Base-by-base conservation (phyloP, 2,329 filamentous ascomycete genomes). In the Corniculantispora saksenae region DNA sequence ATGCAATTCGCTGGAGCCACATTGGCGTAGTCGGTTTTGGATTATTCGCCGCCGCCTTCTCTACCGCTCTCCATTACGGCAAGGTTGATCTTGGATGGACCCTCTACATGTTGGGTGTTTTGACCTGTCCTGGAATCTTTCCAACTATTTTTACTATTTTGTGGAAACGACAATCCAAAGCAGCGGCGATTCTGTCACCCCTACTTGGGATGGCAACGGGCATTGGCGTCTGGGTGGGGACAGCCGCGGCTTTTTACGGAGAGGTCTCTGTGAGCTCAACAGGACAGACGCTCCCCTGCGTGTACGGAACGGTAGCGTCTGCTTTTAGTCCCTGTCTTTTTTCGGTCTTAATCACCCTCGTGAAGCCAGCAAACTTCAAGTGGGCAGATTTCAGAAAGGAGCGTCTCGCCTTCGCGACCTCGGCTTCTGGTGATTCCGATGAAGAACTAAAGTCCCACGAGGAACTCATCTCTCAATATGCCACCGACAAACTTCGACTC, bases 41-140 rank as follows among this genome's bases (percentile, higher is more conserved):
- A 0, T 69, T 84, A 0, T 83, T 86, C 64, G 80, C 82, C 0
- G 82, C 83, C 0, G 80, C 77, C 0, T 84, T 86, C 65, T 82
- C 82, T 12, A 85, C 83, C 0, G 80, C 83, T 60, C 71, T 86
- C 1, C 79, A 86, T 71, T 84, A 86, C 54, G 83, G 82, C 0
- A 82, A 83, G 0, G 80, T 86, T 5, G 81, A 86, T 55, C 75
- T 86, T 0, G 80, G 81, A 1, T 86, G 83, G 84, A 84, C 82
- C 0, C 66, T 85, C 1, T 85, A 86, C 67, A 83, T 85, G 82
- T 78, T 86, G 0, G 81, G 83, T 3, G 81, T 85, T 1, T 68
- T 86, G 12, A 84, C 82, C 0, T 84, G 82, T 43, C 82, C 83
- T 0, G 83, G 83, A 0, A 83, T 85, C 61, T 82, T 85, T 67